These are phyloP conservation scores for Dictyophora rubrovolvata DNA, from an alignment of 768 basidiomycete genomes.

Conservation along the genomic window DNA sequence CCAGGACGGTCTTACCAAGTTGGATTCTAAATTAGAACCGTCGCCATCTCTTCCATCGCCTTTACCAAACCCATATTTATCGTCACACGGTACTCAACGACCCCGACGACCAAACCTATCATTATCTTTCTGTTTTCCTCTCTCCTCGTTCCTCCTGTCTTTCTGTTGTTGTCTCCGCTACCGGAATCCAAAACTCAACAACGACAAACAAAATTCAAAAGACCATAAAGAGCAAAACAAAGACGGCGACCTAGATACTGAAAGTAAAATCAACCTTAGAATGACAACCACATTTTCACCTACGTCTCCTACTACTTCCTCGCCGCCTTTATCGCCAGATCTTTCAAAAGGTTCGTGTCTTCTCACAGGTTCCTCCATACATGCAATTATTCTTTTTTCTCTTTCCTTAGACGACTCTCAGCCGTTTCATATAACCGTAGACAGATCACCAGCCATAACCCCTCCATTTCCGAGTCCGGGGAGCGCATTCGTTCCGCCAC, in stretches of 20 bases:
- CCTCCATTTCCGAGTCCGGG: conserved; percentile 29
- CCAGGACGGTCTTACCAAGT: too few species aligned
- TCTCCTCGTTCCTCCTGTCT: background rate
- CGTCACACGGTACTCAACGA: background rate
- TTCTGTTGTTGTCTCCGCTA: background rate
- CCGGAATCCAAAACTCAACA: background rate
- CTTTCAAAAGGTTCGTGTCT: conserved; percentile 2
- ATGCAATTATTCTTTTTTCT: background rate
- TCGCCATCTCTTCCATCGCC: too few species aligned
- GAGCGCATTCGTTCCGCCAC: conserved; percentile 59
- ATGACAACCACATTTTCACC: background rate
- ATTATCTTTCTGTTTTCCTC: background rate
- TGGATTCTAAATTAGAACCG: too few species aligned
- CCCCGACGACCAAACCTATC: background rate
- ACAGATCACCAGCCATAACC: background rate
- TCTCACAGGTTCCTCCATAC: too few species aligned
- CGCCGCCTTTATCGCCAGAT: conserved; percentile 1
- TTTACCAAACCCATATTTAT: background rate
- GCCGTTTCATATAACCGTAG: conserved; percentile 4
- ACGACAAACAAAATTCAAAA: background rate
- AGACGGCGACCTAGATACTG: background rate
- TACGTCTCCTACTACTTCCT: background rate
- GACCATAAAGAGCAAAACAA: background rate
- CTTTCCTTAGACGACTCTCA: conserved; percentile 1
- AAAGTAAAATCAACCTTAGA: background rate